Evolutionary conservation across 768 basidiomycete species (phyloP).

Genomic region (Thelephora ganbajun): DNA sequence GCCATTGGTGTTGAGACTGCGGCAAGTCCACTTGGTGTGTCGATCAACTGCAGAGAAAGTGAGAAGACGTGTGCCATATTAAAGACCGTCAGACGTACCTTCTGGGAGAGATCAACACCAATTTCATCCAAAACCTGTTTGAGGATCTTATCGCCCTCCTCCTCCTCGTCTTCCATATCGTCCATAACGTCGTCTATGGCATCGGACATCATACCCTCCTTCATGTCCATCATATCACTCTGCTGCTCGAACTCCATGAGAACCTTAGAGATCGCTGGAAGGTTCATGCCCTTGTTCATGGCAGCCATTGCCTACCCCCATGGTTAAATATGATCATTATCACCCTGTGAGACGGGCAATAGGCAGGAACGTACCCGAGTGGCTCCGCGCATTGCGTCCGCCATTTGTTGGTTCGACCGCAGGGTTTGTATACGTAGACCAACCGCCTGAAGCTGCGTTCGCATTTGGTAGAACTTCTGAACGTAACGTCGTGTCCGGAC

Average conservation of each 20-base stretch:
- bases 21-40: slow-evolving; percentile 67
- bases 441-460: slow-evolving; percentile 94
- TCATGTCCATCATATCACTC: slow-evolving; percentile 99
- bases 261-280: slow-evolving; percentile 88
- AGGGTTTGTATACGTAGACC: slow-evolving; percentile 91
- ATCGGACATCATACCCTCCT: slow-evolving; percentile 99
- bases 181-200: slow-evolving; percentile 97
- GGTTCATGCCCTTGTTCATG: slow-evolving; percentile 93
- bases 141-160: slow-evolving; percentile 89
- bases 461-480: slow-evolving; percentile 98
- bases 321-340: slow-evolving; percentile 1
- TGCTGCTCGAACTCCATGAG: slow-evolving; percentile 99
- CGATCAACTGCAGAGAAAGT: slow-evolving; percentile 48
- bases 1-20: slow-evolving; percentile 43
- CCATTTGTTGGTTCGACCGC: slow-evolving; percentile 97
- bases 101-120: slow-evolving; percentile 81
- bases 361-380: slow-evolving; percentile 55
- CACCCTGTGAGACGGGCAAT: neutral
- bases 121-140: slow-evolving; percentile 97
- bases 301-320: slow-evolving; percentile 79
- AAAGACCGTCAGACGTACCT: slow-evolving; percentile 28
- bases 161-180: slow-evolving; percentile 77
- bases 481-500: slow-evolving; percentile 90
- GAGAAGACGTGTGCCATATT: neutral
- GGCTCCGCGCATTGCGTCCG: slow-evolving; percentile 96